phyloP scores from a whole-genome alignment of 2,329 filamentous ascomycete genomes.

The Fusarium pseudonygamai region DNA sequence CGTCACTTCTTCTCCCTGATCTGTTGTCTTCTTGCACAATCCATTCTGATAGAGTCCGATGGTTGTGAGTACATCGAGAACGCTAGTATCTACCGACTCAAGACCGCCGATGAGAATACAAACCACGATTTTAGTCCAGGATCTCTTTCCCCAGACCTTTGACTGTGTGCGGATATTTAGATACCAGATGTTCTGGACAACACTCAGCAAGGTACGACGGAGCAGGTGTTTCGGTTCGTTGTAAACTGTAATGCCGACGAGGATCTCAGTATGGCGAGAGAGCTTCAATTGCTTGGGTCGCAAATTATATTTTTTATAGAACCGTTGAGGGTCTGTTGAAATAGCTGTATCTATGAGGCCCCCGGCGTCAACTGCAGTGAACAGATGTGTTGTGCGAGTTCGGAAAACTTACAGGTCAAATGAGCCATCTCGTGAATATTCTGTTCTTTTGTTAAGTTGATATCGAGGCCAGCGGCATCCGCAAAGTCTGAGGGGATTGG shows the following conservation, averaged over 20 bases:
- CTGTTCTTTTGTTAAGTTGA: too few species aligned
- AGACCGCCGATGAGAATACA: constrained; percentile 97
- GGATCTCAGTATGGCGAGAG: constrained; percentile 72
- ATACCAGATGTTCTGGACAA: constrained; percentile 97
- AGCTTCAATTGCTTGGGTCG: fast-evolving
- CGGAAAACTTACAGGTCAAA: too few species aligned
- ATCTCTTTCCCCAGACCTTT: constrained; percentile 98
- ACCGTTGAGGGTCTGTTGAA: neutral
- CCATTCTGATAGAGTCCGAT: constrained; percentile 96
- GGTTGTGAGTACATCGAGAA: constrained; percentile 88
- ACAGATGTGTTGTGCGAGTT: too few species aligned
- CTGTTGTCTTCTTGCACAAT: constrained; percentile 80
- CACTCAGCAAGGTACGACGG: constrained; percentile 90
- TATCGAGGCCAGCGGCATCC: neutral
- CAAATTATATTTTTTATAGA: neutral
- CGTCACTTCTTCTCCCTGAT: neutral
- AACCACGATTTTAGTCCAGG: constrained; percentile 98
- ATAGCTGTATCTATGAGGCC: neutral
- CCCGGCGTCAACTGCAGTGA: too few species aligned
- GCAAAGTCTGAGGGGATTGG: neutral
- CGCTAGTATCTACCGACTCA: constrained; percentile 94
- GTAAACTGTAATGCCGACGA: constrained; percentile 98
- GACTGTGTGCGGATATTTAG: constrained; percentile 98
- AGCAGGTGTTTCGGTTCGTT: constrained; percentile 98
- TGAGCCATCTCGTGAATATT: too few species aligned